These are phyloP conservation scores for Fusarium globosum DNA, from an alignment of 2,329 filamentous ascomycete species.

Conservation along the genomic window DNA sequence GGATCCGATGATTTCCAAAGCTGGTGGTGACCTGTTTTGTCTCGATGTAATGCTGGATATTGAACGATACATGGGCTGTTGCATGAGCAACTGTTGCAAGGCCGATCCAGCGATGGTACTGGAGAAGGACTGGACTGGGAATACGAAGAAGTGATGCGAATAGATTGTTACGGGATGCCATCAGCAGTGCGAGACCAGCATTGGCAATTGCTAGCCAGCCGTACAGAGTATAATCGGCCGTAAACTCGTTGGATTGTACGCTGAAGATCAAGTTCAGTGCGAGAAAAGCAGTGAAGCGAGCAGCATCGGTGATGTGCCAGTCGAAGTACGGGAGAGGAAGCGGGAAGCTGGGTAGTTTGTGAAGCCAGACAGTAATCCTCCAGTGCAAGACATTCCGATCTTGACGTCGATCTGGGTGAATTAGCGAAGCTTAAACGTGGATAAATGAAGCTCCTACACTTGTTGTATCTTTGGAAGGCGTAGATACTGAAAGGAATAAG, in stretches of 20 bases:
- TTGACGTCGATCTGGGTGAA: neutral
- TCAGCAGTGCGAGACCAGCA: neutral
- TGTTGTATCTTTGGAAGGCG: neutral
- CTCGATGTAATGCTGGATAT: neutral
- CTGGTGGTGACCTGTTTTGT: neutral
- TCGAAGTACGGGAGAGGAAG: neutral
- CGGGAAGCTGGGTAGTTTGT: neutral
- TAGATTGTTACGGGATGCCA: neutral
- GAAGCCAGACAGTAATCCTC: neutral
- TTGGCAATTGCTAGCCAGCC: neutral
- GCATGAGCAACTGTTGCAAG: neutral
- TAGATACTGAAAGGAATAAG: neutral
- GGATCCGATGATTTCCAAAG: neutral
- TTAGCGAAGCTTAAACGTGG: neutral
- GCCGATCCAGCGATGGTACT: neutral
- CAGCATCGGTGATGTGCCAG: neutral
- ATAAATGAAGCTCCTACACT: rapidly evolving
- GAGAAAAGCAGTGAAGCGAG: neutral
- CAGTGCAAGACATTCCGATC: neutral
- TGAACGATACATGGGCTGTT: neutral
- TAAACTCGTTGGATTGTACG: neutral
- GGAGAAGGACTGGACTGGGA: neutral
- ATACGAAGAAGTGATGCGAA: neutral
- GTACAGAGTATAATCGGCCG: neutral
- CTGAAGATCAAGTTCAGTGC: neutral